Conservation (phyloP, 1,284 basidiomycete species). For the Pyrrhoderma lamaoense region DNA sequence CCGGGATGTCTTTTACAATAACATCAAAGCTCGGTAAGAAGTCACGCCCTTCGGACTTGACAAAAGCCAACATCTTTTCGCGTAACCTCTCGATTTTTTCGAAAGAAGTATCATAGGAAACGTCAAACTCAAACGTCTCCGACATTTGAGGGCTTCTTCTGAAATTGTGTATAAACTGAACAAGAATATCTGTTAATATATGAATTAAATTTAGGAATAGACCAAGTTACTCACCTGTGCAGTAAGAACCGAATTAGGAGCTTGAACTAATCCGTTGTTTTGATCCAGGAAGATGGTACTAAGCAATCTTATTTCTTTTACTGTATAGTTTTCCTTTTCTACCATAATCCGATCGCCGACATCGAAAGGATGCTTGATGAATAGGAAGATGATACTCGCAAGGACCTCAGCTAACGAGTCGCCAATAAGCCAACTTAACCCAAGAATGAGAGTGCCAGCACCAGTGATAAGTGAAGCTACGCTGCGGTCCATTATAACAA, state of each 20-base stretch:
- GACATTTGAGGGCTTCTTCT: conserved; percentile 71
- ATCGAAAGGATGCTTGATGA: conserved; percentile 84
- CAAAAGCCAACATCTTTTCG: conserved; percentile 75
- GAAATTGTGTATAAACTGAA: conserved; percentile 63
- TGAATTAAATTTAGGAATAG: background rate
- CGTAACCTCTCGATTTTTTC: conserved; percentile 79
- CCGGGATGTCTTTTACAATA: conserved; percentile 68
- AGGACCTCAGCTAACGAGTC: conserved; percentile 60
- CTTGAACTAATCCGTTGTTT: conserved; percentile 53
- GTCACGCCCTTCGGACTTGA: conserved; percentile 64
- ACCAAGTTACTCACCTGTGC: conserved; percentile 41
- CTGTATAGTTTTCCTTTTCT: conserved; percentile 57
- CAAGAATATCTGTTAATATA: conserved; percentile 3
- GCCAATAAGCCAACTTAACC: conserved; percentile 87
- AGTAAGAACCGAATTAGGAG: conserved; percentile 65
- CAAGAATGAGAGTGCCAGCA: conserved; percentile 76
- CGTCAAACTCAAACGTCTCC: conserved; percentile 76
- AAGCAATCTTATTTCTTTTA: conserved; percentile 82
- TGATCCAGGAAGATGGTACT: conserved; percentile 71
- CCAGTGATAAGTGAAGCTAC: conserved; percentile 71
- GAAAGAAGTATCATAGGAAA: conserved; percentile 73
- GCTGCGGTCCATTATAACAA: conserved; percentile 48
- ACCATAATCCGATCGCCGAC: conserved; percentile 75
- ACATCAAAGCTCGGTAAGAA: conserved; percentile 72
- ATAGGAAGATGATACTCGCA: conserved; percentile 79